Percentiles rank a stretch among this genome's conserved stretches.
phyloP scores from a whole-genome alignment of 306 rosid species.

The Lablab purpureus region DNA sequence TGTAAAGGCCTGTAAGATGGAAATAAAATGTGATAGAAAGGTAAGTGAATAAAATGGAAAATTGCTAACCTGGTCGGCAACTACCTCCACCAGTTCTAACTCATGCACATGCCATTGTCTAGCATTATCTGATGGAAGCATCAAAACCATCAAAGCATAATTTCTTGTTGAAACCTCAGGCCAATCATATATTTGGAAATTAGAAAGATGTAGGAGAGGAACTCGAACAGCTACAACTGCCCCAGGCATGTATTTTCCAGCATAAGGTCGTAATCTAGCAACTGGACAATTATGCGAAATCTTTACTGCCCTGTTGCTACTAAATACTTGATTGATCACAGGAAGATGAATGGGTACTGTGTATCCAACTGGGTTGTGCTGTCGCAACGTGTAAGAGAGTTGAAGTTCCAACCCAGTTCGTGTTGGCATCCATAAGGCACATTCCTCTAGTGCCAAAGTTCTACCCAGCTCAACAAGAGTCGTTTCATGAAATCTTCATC shows the following conservation, averaged over 20 bases:
- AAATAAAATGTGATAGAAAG: conserved; percentile 7
- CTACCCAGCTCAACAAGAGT: conserved; percentile 85
- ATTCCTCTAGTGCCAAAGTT: conserved; percentile 92
- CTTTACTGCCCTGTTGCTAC: conserved; percentile 71
- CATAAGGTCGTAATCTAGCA: conserved; percentile 78
- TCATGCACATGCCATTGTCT: conserved; percentile 95
- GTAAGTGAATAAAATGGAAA: conserved; percentile 29
- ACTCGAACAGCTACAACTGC: conserved; percentile 97
- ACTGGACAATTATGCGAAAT: conserved; percentile 87
- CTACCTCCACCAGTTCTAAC: conserved; percentile 97
- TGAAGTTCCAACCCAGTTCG: conserved; percentile 96
- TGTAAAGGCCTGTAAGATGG: not conserved
- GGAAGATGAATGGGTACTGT: conserved; percentile 97
- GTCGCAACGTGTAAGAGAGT: conserved; percentile 90
- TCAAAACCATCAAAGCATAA: conserved; percentile 97
- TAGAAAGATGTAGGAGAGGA: conserved; percentile 91
- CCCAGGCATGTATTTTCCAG: conserved; percentile 76
- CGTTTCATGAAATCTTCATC: too few relatives aligned
- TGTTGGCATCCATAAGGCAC: conserved; percentile 99
- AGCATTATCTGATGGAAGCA: conserved; percentile 93
- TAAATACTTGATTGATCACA: conserved; percentile 83
- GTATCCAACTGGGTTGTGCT: conserved; percentile 90
- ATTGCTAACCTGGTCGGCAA: conserved; percentile 89
- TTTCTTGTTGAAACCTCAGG: conserved; percentile 91
- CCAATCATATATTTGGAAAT: conserved; percentile 97